Evolutionary conservation across 441 rosid genomes (phyloP).

Genomic region (Croton laevigatus): DNA sequence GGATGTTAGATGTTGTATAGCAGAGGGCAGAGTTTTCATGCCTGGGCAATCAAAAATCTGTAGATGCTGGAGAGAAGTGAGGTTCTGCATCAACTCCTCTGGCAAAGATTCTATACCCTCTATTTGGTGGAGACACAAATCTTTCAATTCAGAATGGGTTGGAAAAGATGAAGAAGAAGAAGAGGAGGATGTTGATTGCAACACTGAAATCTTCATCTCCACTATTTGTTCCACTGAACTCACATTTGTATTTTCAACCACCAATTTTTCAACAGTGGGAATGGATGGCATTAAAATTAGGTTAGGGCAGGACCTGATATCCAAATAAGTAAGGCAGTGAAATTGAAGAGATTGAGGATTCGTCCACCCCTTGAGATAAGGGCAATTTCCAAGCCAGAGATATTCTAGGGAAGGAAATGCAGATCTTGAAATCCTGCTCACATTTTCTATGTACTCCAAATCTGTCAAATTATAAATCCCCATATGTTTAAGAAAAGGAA

Average conservation of each 20-base stretch:
- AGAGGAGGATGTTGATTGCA: not conserved
- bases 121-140: not conserved
- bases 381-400: rapidly evolving
- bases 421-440: not conserved
- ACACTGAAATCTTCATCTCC: not conserved
- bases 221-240: not conserved
- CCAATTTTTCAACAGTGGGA: conserved; percentile 11
- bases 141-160: conserved; percentile 9
- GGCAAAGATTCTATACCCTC: conserved; percentile 8
- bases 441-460: conserved; percentile 17
- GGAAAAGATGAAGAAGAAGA: not conserved
- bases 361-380: conserved; percentile 27
- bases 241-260: not conserved
- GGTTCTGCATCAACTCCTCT: conserved; percentile 11
- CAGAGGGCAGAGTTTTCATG: not conserved
- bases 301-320: conserved; percentile 15
- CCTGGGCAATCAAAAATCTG: not conserved
- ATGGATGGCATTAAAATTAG: conserved; percentile 23
- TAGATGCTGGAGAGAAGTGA: conserved; percentile 7
- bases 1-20: not conserved
- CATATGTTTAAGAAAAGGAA: conserved; percentile 11
- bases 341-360: not conserved
- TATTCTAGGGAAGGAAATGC: conserved; percentile 7
- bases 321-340: conserved; percentile 15
- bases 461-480: rapidly evolving